phyloP scores from a whole-genome alignment of 257 asterid genomes.

The Nicotiana paniculata region DNA sequence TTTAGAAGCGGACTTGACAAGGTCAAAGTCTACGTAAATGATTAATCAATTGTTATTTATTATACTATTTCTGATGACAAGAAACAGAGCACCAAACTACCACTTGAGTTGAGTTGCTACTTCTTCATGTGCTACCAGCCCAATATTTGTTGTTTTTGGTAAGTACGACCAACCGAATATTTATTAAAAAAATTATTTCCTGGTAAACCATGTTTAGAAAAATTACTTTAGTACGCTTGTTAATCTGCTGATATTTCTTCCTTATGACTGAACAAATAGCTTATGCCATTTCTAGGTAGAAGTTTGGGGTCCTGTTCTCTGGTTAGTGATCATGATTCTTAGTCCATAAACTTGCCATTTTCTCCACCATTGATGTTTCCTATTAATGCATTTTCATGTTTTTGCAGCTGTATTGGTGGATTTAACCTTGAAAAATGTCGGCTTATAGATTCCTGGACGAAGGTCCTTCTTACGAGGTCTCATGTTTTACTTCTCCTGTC shows the following conservation, averaged over 20 bases:
- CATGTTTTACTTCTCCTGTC: too few species aligned
- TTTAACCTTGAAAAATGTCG: not conserved
- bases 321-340: not conserved
- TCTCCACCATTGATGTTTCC: not conserved
- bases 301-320: not conserved
- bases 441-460: not conserved
- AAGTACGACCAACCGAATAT: not conserved
- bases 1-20: not conserved
- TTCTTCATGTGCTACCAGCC: not conserved
- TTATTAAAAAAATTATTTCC: not conserved
- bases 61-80: not conserved
- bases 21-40: not conserved
- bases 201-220: not conserved
- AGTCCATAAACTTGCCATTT: not conserved
- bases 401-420: not conserved
- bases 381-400: not conserved
- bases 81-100: not conserved
- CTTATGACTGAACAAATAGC: not conserved
- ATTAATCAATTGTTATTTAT: not conserved
- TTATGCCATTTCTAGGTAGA: not conserved
- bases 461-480: constrained; percentile 5
- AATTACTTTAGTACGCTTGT: not conserved
- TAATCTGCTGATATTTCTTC: not conserved
- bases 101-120: not conserved
- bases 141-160: not conserved